These are phyloP conservation scores for Stagonosporopsis cucurbitacearum DNA, from an alignment of 2,329 filamentous ascomycete species.

Conservation along the genomic window DNA sequence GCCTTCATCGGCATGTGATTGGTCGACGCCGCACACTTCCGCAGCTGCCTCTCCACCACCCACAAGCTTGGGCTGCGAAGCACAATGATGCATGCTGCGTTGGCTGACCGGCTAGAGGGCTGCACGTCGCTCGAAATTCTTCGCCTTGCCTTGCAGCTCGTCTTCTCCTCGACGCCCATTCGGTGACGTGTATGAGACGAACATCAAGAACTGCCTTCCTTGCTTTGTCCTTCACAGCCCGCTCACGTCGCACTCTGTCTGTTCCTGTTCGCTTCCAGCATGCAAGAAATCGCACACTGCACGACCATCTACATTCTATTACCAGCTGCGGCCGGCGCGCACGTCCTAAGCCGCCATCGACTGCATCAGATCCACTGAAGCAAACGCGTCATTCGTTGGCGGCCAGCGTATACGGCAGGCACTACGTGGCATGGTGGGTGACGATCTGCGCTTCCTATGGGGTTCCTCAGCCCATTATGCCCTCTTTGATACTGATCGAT, in stretches of 20 bases:
- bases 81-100: constrained; percentile 19
- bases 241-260: constrained; percentile 43
- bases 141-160: constrained; percentile 13
- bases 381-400: constrained; percentile 35
- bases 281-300: constrained; percentile 47
- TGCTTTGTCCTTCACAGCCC: constrained; percentile 37
- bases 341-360: constrained; percentile 29
- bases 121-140: constrained; percentile 19
- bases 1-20: constrained; percentile 14
- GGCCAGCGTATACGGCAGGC: constrained; percentile 28
- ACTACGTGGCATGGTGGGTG: constrained; percentile 49
- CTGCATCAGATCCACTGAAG: constrained; percentile 46
- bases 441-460: constrained; percentile 31
- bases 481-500: constrained; percentile 27
- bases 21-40: constrained; percentile 11
- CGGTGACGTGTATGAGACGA: constrained; percentile 21
- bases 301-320: constrained; percentile 31
- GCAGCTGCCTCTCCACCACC: constrained; percentile 18
- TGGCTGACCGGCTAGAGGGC: constrained; percentile 15
- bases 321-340: constrained; percentile 27
- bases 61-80: constrained; percentile 16
- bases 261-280: constrained; percentile 42
- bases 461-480: constrained; percentile 11
- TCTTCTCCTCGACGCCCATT: constrained; percentile 9
- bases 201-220: constrained; percentile 31